A percentile compares a stretch with the other conserved stretches of the same genome.
Conservation (phyloP, 495 filamentous ascomycete species). For the Aspergillus incahuasiensis region DNA sequence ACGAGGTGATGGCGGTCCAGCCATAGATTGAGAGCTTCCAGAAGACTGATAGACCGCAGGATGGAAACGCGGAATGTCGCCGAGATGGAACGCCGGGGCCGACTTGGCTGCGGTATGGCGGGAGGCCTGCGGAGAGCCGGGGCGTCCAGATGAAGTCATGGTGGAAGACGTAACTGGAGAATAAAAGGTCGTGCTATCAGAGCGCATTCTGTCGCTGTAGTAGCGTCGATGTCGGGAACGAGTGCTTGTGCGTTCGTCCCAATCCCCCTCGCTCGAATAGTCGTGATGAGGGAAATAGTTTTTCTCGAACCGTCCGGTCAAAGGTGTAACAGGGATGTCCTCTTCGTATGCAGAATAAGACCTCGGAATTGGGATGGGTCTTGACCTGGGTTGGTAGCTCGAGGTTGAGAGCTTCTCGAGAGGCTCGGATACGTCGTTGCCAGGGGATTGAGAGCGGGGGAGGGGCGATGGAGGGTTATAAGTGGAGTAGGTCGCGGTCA, state of each 20-base stretch:
- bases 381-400: constrained; percentile 29
- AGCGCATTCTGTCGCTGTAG: constrained; percentile 33
- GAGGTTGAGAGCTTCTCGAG: constrained; percentile 27
- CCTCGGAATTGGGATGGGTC: constrained; percentile 40
- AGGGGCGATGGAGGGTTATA: constrained; percentile 46
- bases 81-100: constrained; percentile 35
- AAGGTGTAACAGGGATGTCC: constrained; percentile 40
- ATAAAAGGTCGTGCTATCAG: constrained; percentile 34
- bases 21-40: constrained; percentile 18
- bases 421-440: constrained; percentile 17
- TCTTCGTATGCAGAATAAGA: constrained; percentile 26
- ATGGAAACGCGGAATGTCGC: constrained; percentile 45
- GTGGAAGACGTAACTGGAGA: constrained; percentile 32
- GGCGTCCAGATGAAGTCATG: constrained; percentile 35
- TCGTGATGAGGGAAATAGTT: constrained; percentile 37
- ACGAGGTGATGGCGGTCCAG: constrained; percentile 27
- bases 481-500: constrained; percentile 60
- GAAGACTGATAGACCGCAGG: constrained; percentile 43
- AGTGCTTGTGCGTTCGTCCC: constrained; percentile 13
- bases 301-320: constrained; percentile 42
- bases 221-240: constrained; percentile 12
- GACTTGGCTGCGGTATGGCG: constrained; percentile 31
- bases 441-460: constrained; percentile 18
- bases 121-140: constrained; percentile 30
- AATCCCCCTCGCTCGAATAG: constrained; percentile 20